Evolutionary conservation across 768 basidiomycete genomes (phyloP), one percentile per base, ranked within the genome.

Genomic region (Calvatia gigantea): DNA sequence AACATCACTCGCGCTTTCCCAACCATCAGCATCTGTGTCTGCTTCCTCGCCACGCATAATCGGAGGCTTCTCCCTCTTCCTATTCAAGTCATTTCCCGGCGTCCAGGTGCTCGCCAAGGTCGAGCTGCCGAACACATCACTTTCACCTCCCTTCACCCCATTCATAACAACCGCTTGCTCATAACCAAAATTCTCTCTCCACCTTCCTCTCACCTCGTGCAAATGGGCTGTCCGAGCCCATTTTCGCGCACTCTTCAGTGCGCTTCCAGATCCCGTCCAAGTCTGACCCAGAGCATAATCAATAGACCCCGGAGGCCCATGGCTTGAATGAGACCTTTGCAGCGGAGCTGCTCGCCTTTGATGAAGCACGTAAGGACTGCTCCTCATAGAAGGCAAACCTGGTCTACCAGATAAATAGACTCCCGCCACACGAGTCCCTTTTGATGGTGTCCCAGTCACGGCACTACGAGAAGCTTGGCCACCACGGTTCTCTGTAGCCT

Each of bases 161-260:
- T 44, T 48, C 19, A 23, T 31, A 31, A 21, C 17, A 21, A 14
- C 28, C 2, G 5, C n/a, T 8, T 41, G 17, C 37, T 17, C 27
- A 27, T 2, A 6, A 3, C n/a, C 15, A 31, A 29, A 23, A n/a
- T 42, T 11, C 17, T 31, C 45, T 19, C 23, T 33, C 39, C 38
- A 17, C 46, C 49, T 56, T 4, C 9, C 38, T 31, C 49, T 56
- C 29, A 56, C 54, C 29, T 56, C 54, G 32, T 89, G 87, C 43
- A 89, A 60, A 71, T 89, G 87, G 2, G 87, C 83, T 0, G 74
- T 85, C 33, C 83, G 73, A 19, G 86, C 86, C 79, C 83, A 85
- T 33, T 75, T 76, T 58, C 77, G 80, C 15, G 79, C 77, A 51
- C 79, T 78, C 48, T 69, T 73, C 6, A 76, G 76, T 4, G 70